phyloP scores from a whole-genome alignment of 176 grass and related monocot species.

The Oryza australiensis region DNA sequence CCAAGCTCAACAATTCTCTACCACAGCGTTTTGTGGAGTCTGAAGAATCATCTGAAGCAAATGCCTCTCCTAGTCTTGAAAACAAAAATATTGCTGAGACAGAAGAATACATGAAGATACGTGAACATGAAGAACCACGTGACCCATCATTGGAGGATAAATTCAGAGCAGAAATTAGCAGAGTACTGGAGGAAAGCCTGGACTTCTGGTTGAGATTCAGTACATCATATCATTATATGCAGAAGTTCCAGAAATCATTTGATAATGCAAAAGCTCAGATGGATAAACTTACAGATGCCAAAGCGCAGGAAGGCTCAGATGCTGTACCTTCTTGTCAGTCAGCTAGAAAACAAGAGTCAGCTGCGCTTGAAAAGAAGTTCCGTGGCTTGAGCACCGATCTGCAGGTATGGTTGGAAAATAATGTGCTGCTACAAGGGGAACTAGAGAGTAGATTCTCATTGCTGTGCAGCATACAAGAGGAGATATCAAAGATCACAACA shows the following conservation, averaged over 20 bases:
- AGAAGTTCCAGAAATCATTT: conserved; percentile 60
- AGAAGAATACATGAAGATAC: conserved; percentile 60
- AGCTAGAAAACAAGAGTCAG: conserved; percentile 46
- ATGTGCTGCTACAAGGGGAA: conserved; percentile 57
- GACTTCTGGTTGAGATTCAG: conserved; percentile 80
- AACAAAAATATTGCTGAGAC: conserved; percentile 40
- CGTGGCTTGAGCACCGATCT: conserved; percentile 67
- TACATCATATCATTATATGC: conserved; percentile 71
- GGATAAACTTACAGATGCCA: conserved; percentile 47
- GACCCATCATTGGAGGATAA: conserved; percentile 47
- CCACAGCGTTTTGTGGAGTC: conserved; percentile 38
- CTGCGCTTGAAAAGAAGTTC: conserved; percentile 64
- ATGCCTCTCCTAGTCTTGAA: conserved; percentile 28
- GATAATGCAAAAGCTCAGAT: conserved; percentile 49
- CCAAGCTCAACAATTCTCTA: conserved; percentile 39
- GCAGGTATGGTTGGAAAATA: conserved; percentile 82
- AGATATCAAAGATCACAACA: conserved; percentile 52
- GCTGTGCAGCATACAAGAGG: conserved; percentile 63
- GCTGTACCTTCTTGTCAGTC: conserved; percentile 30
- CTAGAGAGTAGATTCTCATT: conserved; percentile 61
- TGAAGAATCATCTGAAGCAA: conserved; percentile 44
- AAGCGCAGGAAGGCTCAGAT: conserved; percentile 25
- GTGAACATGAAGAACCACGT: conserved; percentile 36
- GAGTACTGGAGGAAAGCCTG: conserved; percentile 59
- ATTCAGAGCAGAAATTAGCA: conserved; percentile 66